A percentile compares a stretch with the other conserved stretches of the same genome.
Evolutionary conservation across 345 rosid species (phyloP).

Genomic region (Aquilaria yunnanensis): DNA sequence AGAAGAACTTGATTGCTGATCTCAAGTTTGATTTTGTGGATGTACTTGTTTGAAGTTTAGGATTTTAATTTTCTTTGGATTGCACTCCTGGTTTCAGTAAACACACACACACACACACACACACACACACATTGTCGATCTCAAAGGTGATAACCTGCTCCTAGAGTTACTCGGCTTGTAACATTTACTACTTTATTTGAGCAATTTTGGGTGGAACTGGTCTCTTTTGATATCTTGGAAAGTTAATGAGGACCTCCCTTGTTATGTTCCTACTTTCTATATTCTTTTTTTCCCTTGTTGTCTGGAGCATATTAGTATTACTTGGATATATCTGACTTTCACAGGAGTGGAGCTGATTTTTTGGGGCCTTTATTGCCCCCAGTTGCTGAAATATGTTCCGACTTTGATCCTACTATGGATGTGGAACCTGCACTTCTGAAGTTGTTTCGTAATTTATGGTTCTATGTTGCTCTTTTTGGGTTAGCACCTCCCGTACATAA

Average conservation of each 20-base stretch:
- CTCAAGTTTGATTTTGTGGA: too few species aligned
- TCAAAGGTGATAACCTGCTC: too few species aligned
- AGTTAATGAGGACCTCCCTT: not conserved
- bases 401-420: slow-evolving; percentile 79
- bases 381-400: slow-evolving; percentile 95
- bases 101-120: too few species aligned
- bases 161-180: too few species aligned
- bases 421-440: slow-evolving; percentile 94
- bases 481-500: slow-evolving; percentile 87
- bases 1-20: too few species aligned
- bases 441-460: slow-evolving; percentile 97
- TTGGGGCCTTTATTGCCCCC: slow-evolving; percentile 97
- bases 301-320: not conserved
- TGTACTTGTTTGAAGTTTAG: too few species aligned
- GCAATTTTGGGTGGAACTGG: too few species aligned
- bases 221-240: not conserved
- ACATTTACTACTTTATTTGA: too few species aligned
- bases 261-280: slow-evolving; percentile 4
- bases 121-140: too few species aligned
- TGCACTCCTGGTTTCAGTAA: too few species aligned
- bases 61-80: too few species aligned
- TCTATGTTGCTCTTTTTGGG: slow-evolving; percentile 96
- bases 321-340: slow-evolving; percentile 19
- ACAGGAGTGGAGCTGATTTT: slow-evolving; percentile 98
- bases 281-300: slow-evolving; percentile 2